Evolutionary conservation across 768 basidiomycete species (phyloP).

Genomic region (Boletus insuetus): DNA sequence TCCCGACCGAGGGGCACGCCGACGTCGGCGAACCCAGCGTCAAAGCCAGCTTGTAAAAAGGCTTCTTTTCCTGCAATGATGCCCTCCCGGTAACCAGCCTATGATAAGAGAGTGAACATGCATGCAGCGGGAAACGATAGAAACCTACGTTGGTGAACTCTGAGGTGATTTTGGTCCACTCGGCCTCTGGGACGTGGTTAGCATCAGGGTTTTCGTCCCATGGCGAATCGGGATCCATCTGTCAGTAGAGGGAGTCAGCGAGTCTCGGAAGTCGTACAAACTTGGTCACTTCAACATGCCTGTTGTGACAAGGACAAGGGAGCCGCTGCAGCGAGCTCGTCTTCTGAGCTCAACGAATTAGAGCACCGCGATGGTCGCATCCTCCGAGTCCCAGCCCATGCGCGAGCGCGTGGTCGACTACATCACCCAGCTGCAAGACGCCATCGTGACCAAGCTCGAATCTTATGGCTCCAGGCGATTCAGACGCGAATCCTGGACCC

Average conservation of each 20-base stretch:
- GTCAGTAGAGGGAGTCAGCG: background rate
- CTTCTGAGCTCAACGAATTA: background rate
- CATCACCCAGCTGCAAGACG: constrained; percentile 17
- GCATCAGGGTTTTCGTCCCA: constrained; percentile 53
- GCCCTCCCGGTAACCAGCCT: constrained; percentile 97
- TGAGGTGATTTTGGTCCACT: constrained; percentile 67
- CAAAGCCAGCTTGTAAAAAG: constrained; percentile 87
- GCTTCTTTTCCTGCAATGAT: constrained; percentile 90
- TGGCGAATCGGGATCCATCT: constrained; percentile 43
- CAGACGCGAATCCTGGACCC: constrained; percentile 16
- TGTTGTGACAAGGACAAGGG: no score
- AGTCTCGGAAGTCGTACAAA: no score
- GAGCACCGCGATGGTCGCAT: background rate
- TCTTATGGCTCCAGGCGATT: constrained; percentile 11
- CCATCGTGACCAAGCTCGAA: constrained; percentile 23
- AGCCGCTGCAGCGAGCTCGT: background rate
- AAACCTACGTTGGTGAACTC: constrained; percentile 67
- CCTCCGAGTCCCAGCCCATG: background rate
- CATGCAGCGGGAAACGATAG: background rate
- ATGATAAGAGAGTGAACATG: background rate
- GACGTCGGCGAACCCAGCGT: constrained; percentile 70
- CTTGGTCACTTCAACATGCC: no score
- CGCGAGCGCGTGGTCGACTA: constrained; percentile 11
- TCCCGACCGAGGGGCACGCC: constrained; percentile 76
- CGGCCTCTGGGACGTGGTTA: constrained; percentile 41